phyloP scores from a whole-genome alignment of 2,329 filamentous ascomycete genomes.

The Colletotrichum scovillei region DNA sequence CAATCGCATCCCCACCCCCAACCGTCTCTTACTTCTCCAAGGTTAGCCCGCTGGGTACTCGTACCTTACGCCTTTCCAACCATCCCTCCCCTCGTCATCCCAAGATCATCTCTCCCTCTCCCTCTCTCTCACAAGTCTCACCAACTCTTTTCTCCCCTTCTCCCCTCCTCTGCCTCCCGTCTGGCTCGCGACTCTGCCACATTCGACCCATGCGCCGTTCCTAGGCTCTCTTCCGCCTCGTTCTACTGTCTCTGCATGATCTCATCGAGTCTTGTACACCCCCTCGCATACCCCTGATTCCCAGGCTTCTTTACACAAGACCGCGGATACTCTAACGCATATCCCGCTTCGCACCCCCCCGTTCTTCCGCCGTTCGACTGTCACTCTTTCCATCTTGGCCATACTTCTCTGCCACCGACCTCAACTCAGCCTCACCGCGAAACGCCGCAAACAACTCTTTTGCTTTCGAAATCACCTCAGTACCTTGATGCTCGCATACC shows the following conservation, averaged over 20 bases:
- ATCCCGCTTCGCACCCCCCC: constrained; percentile 20
- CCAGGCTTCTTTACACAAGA: constrained; percentile 13
- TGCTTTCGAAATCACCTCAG: not conserved
- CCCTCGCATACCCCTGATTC: not conserved
- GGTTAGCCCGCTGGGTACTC: not conserved
- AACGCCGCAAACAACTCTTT: constrained; percentile 3
- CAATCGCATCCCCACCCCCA: constrained; percentile 19
- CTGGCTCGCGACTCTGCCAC: constrained; percentile 29
- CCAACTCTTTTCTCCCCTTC: constrained; percentile 43
- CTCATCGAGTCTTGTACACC: constrained; percentile 10
- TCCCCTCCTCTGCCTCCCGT: not conserved
- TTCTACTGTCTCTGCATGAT: constrained; percentile 13
- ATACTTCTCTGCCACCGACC: constrained; percentile 13
- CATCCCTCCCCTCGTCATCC: constrained; percentile 25
- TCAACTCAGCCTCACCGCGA: constrained; percentile 12
- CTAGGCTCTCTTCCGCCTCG: constrained; percentile 23
- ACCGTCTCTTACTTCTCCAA: not conserved
- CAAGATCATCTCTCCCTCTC: constrained; percentile 20
- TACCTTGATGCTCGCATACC: not conserved
- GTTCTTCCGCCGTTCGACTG: constrained; percentile 9
- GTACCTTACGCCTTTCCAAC: constrained; percentile 6
- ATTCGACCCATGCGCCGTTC: constrained; percentile 14
- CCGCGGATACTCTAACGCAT: constrained; percentile 23
- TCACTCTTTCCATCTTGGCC: constrained; percentile 19
- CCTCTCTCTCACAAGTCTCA: constrained; percentile 41